Base-by-base conservation (phyloP, 345 rosid species). In the Acer yangbiense region DNA sequence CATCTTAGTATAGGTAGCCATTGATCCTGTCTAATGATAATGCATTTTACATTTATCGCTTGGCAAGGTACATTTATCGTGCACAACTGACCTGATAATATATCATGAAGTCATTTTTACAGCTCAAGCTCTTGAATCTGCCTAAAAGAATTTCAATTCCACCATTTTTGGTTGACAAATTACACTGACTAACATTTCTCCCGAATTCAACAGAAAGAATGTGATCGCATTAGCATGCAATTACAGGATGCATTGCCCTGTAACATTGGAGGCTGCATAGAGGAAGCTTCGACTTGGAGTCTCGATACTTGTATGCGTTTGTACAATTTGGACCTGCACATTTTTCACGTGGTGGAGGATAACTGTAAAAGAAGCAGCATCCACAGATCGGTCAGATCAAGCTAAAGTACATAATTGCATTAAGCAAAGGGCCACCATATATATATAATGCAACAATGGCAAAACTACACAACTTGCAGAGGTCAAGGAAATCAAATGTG, bases 191-290 rank as follows among this genome's bases (percentile, higher is more conserved):
- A n/a, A 57, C 17, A 27, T 39, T 52, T 54, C 14, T 6, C 39
- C 39, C 0, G 17, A 41, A 35, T 48, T 39, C 16, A 27, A 29
- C 41, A 0, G 41, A 1, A 66, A 23, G 14, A 67, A 27, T 46
- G 25, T 11, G 67, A 43, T 62, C 72, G 35, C 25, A 46, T 82
- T 78, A 85, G 77, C 84, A 82, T 50, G 82, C 63, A 55, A 74
- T 41, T 60, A 68, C 11, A 75, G 72, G 21, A 69, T 83, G 89
- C 57, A 88, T 69, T 62, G 94, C 94, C 78, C 81, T 91, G 87
- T 91, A 93, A 82, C 98, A 93, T 60, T 77, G 65, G 29, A 93
- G 88, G 80, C 98, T 93, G 82, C 98, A 93, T 1, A 93, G 76
- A 27, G 96, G 98, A 75, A 90, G 94, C 84, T 87, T 90, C 12